Evolutionary conservation across 208 protist genomes (phyloP).

Genomic region (Angomonas deanei): DNA sequence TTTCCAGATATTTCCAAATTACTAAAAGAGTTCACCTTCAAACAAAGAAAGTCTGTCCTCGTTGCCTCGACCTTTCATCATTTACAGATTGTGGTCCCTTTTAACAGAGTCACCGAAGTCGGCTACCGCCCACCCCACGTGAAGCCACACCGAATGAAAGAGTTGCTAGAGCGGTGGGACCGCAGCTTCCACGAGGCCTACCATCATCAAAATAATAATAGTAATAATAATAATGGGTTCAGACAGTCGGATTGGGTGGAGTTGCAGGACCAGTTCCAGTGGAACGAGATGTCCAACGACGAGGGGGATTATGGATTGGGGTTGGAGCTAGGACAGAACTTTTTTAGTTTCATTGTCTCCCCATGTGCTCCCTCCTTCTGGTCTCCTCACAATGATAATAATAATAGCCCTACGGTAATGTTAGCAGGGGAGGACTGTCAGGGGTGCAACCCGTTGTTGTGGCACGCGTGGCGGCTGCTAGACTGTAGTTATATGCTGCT

Average conservation of each 20-base stretch:
- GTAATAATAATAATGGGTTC: not conserved
- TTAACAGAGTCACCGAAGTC: conserved; percentile 24
- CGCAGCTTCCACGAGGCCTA: not conserved
- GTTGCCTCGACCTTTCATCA: conserved; percentile 12
- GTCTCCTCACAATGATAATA: too few species aligned
- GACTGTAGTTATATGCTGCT: conserved; percentile 51
- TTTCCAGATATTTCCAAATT: not conserved
- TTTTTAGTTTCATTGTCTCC: conserved; percentile 13
- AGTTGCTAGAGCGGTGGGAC: conserved; percentile 17
- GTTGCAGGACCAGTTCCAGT: conserved; percentile 26
- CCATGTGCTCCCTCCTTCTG: not conserved
- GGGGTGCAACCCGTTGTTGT: conserved; percentile 20
- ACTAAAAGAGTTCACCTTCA: not conserved
- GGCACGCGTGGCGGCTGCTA: conserved; percentile 33
- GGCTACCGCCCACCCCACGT: conserved; percentile 33
- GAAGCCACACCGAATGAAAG: conserved; percentile 7
- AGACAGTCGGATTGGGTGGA: not conserved
- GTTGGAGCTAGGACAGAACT: conserved; percentile 33
- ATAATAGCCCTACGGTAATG: too few species aligned
- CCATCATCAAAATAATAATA: conserved; percentile 2
- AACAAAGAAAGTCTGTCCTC: not conserved
- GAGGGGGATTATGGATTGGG: conserved; percentile 40
- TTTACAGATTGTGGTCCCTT: conserved; percentile 30
- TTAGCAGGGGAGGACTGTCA: too few species aligned
- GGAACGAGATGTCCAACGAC: conserved; percentile 50